A percentile compares a stretch with the other conserved stretches of the same genome.
These are phyloP conservation scores for Camillea tinctor DNA, from an alignment of 2,329 filamentous ascomycete species.

Conservation along the genomic window DNA sequence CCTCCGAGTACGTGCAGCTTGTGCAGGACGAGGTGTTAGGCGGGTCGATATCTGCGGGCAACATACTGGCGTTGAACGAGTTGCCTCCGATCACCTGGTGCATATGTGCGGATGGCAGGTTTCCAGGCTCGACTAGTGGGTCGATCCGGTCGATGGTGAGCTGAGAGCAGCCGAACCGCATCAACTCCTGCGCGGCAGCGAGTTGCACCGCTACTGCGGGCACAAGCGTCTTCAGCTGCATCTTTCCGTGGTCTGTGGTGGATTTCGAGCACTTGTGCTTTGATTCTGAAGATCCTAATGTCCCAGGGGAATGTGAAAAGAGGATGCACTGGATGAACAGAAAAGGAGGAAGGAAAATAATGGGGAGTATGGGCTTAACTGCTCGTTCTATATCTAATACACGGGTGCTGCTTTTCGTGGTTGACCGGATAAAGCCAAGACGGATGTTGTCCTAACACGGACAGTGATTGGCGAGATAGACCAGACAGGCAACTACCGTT, in stretches of 20 bases:
- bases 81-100: constrained; percentile 34
- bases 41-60: constrained; percentile 25
- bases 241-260: constrained; percentile 15
- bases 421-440: constrained; percentile 30
- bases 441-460: constrained; percentile 20
- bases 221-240: constrained; percentile 31
- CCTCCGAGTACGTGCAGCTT: constrained; percentile 34
- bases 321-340: constrained; percentile 7
- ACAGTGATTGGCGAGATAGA: constrained; percentile 24
- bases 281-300: neutral
- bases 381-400: constrained; percentile 18
- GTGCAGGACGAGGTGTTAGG: constrained; percentile 28
- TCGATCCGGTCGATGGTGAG: constrained; percentile 35
- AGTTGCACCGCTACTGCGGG: constrained; percentile 29
- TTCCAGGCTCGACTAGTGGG: constrained; percentile 31
- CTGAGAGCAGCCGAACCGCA: constrained; percentile 37
- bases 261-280: constrained; percentile 3
- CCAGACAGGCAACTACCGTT: constrained; percentile 27
- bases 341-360: constrained; percentile 7
- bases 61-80: constrained; percentile 33
- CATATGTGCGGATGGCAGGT: constrained; percentile 32
- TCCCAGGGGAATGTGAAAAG: neutral
- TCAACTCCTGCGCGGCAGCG: constrained; percentile 34
- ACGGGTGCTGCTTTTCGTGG: constrained; percentile 12
- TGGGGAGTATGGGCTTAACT: constrained; percentile 6